A percentile compares a stretch with the other conserved stretches of the same genome.
Conservation (phyloP, 2,329 filamentous ascomycete species). For the Hymenoscyphus salicellus region DNA sequence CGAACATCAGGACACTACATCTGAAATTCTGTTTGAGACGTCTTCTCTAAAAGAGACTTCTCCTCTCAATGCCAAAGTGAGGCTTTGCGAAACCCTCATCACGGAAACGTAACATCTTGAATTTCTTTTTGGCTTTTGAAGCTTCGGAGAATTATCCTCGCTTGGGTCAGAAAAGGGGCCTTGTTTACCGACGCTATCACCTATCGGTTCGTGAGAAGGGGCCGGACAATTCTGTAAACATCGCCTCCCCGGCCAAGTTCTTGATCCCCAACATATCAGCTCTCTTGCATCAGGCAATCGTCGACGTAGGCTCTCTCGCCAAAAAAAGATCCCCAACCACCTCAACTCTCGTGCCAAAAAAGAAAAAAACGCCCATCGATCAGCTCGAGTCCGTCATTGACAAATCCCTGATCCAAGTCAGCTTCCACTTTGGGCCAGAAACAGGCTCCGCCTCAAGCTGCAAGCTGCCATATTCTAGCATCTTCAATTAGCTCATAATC, state of each 20-base stretch:
- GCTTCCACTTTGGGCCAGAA: constrained; percentile 12
- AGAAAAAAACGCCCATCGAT: constrained; percentile 10
- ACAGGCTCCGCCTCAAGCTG: constrained; percentile 21
- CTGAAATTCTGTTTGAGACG: background rate
- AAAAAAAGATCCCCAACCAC: constrained; percentile 17
- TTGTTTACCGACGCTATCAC: constrained; percentile 29
- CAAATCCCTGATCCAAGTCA: constrained; percentile 25
- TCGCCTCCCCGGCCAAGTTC: constrained; percentile 22
- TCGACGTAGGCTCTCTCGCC: constrained; percentile 12
- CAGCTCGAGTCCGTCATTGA: constrained; percentile 6
- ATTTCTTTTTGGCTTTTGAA: constrained; percentile 1
- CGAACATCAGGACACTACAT: constrained; percentile 22
- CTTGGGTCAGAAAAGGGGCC: constrained; percentile 28
- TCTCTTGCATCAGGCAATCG: constrained; percentile 25
- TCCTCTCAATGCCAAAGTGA: constrained; percentile 8
- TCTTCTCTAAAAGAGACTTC: constrained; percentile 18
- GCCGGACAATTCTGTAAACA: constrained; percentile 28
- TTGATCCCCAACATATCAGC: constrained; percentile 23
- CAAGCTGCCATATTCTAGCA: constrained; percentile 13
- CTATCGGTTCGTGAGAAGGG: constrained; percentile 17
- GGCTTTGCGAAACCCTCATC: constrained; percentile 6
- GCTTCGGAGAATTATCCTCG: constrained; percentile 15
- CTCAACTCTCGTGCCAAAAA: constrained; percentile 8
- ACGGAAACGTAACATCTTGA: constrained; percentile 5
- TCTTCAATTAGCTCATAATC: constrained; percentile 12